These are phyloP conservation scores for Ceriops zippeliana DNA, from an alignment of 345 rosid genomes.

Conservation along the genomic window DNA sequence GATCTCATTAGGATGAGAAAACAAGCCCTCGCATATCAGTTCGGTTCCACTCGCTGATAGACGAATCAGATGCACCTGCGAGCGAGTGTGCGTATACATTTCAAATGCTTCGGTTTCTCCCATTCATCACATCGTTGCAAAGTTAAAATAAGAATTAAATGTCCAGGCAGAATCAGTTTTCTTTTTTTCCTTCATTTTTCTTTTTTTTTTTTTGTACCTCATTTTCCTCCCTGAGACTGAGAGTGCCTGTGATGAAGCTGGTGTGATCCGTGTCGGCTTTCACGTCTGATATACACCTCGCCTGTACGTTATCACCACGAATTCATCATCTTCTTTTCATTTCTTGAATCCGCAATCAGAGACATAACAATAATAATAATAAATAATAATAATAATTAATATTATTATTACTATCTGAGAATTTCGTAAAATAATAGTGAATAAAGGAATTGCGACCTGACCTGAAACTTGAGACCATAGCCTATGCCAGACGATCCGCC, in stretches of 20 bases:
- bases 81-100: neutral
- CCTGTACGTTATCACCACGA: conserved; percentile 39
- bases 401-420: neutral
- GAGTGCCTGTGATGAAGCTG: conserved; percentile 93
- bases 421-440: neutral
- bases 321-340: neutral
- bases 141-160: neutral
- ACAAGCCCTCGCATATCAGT: conserved; percentile 83
- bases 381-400: conserved; percentile 4
- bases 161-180: neutral
- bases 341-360: neutral
- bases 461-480: conserved; percentile 92
- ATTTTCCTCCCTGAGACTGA: conserved; percentile 84
- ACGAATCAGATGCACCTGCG: conserved; percentile 87
- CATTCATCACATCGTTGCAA: conserved; percentile 8
- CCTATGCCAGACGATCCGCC: conserved; percentile 89
- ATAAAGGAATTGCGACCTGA: conserved; percentile 11
- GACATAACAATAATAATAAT: neutral
- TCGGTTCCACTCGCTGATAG: conserved; percentile 84
- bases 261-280: conserved; percentile 94
- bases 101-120: neutral
- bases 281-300: conserved; percentile 89
- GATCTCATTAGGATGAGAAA: conserved; percentile 90
- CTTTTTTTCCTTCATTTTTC: neutral
- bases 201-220: conserved; percentile 43